Base-by-base conservation (phyloP, 306 rosid species). In the Quercus dentata region DNA sequence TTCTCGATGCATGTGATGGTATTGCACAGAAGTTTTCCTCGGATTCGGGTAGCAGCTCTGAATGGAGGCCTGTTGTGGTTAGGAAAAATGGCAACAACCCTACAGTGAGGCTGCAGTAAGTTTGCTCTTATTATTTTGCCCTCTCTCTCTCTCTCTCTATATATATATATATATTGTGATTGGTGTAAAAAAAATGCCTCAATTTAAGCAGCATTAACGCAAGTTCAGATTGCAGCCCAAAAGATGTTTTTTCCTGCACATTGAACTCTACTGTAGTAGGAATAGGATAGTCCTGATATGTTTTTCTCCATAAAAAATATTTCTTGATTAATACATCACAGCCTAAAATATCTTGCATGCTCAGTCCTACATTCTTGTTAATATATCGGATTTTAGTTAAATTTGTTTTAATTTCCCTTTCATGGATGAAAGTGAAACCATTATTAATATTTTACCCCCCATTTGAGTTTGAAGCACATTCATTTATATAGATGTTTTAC, bases 71-170 rank as follows among this genome's bases (percentile, higher is more conserved):
- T 6, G 86, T 86, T 79, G 98, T 96, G 83, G n/a, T 76, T 44
- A 90, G 94, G 74, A 93, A 88, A 82, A 55, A 78, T 5, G 98
- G 97, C 70, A 89, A 90, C 90, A 87, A 80, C 84, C 94, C 97
- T 28, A 91, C 94, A 21, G 80, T 85, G 79, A 92, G 97, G 89
- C 69, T 96, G 83, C 89, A 93, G 99, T 96, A 90, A 93, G 99
- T 96, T 81, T 74, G 59, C 5, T 38, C 76, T 68, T 63, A 2
- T 71, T 7, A 2, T 56, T 76, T 31, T 74, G 49, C 4, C n/a
- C 12, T 58, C 31, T 52, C 28, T 3, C 54, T 54, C 55, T 57
- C 44, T 69, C 38, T 41, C 20, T 52, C 41, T 35, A 33, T 33
- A 33, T 33, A 33, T 33, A 5, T 33, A 33, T 33, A 33, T 33